A percentile compares a stretch with the other conserved stretches of the same genome.
Evolutionary conservation across 331 rosid genomes (phyloP).

Genomic region (Cucumis variabilis): DNA sequence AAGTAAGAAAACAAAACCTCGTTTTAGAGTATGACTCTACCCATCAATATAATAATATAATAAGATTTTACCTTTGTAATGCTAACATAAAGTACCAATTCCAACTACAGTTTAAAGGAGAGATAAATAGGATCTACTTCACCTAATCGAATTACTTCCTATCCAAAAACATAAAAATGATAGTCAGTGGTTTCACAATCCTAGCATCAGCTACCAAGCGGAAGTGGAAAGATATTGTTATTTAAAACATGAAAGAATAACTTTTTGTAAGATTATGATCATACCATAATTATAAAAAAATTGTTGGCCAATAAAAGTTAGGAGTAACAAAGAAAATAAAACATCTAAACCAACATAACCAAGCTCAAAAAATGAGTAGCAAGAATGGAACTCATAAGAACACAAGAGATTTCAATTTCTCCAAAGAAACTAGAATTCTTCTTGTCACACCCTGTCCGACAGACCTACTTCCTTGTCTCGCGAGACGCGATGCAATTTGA

Average conservation of each 20-base stretch:
- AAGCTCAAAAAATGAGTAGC: background rate
- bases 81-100: too few species aligned
- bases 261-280: background rate
- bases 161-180: background rate
- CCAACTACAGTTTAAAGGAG: too few species aligned
- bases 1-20: too few species aligned
- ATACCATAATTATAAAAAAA: background rate
- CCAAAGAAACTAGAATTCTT: constrained; percentile 74
- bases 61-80: too few species aligned
- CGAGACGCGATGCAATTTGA: too few species aligned
- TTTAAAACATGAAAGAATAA: background rate
- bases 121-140: too few species aligned
- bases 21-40: too few species aligned
- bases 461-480: too few species aligned
- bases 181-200: background rate
- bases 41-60: too few species aligned
- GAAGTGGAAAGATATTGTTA: background rate
- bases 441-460: too few species aligned
- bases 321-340: background rate
- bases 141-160: too few species aligned
- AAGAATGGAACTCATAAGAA: constrained; percentile 69
- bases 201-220: background rate
- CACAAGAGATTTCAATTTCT: constrained; percentile 84
- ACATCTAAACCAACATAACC: constrained; percentile 15
- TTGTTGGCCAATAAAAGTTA: background rate